Evolutionary conservation across 1,139 yeast species (phyloP).

Genomic region (Hansenula lynferdii): DNA sequence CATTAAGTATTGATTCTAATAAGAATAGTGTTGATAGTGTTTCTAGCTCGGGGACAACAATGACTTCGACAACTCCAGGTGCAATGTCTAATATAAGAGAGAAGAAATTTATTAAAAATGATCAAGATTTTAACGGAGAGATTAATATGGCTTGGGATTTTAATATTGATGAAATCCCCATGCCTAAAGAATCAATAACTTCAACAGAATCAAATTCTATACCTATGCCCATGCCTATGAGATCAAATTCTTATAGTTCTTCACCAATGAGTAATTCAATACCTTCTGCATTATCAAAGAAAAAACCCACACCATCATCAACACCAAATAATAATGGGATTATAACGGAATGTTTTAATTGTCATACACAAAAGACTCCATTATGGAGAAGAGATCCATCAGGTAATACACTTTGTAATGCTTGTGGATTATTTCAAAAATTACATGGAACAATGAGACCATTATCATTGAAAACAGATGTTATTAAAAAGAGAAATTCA

Average conservation of each 20-base stretch:
- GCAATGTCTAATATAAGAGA: no score
- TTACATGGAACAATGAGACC: conserved; percentile 96
- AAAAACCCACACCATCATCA: conserved; percentile 14
- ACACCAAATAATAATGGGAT: conserved; percentile 3
- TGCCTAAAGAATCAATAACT: neutral
- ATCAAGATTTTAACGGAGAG: conserved; percentile 6
- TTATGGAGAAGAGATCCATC: conserved; percentile 93
- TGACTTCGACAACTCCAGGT: neutral
- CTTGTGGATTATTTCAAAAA: conserved; percentile 91
- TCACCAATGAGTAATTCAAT: conserved; percentile 12
- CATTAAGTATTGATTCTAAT: conserved; percentile 19
- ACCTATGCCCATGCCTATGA: conserved; percentile 5
- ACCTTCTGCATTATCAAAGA: conserved; percentile 12
- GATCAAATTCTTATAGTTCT: no score
- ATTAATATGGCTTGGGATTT: conserved; percentile 16
- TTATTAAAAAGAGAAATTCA: conserved; percentile 72
- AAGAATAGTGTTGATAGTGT: conserved; percentile 16
- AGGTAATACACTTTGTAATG: conserved; percentile 93
- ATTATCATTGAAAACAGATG: conserved; percentile 85
- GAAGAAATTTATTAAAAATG: no score
- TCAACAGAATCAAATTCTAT: no score
- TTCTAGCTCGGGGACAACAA: neutral
- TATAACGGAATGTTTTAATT: conserved; percentile 64
- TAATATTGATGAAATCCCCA: conserved; percentile 10
- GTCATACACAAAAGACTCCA: conserved; percentile 93